Evolutionary conservation across 805 yeast genomes (phyloP).

Genomic region (Grigorovia humatica): DNA sequence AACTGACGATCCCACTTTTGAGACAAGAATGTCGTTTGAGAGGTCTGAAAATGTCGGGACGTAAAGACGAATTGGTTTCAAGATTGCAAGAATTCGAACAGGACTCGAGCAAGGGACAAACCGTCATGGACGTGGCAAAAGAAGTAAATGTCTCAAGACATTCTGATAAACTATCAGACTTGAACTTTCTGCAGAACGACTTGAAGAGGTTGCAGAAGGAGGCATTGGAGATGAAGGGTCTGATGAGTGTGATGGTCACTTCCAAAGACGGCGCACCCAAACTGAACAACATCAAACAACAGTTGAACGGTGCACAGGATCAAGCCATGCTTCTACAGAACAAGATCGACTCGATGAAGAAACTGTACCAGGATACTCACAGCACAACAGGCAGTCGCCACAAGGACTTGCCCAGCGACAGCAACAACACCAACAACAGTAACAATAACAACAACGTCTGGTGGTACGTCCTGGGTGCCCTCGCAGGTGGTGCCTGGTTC

Average conservation of each 20-base stretch:
- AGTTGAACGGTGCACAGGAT: not conserved
- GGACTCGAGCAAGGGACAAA: not conserved
- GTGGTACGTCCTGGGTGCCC: not conserved
- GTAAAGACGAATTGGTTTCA: constrained; percentile 44
- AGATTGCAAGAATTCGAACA: constrained; percentile 11
- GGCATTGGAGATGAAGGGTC: not conserved
- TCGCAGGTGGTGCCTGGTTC: constrained; percentile 1
- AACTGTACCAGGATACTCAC: not conserved
- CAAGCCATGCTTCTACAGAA: not conserved
- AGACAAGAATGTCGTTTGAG: constrained; percentile 49
- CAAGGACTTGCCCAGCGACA: too few species aligned
- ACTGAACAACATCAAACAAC: not conserved
- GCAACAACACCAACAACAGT: not conserved
- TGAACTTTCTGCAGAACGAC: not conserved
- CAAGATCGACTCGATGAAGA: not conserved
- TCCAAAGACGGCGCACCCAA: not conserved
- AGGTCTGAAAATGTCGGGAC: constrained; percentile 53
- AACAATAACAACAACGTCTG: not conserved
- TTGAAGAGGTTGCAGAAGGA: not conserved
- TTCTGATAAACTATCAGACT: not conserved
- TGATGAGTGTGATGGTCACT: not conserved
- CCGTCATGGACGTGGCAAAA: too few species aligned
- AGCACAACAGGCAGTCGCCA: too few species aligned
- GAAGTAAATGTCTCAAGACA: not conserved
- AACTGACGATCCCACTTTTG: constrained; percentile 38